These are phyloP conservation scores for Exophiala spinifera DNA, from an alignment of 2,329 filamentous ascomycete genomes.

Conservation along the genomic window DNA sequence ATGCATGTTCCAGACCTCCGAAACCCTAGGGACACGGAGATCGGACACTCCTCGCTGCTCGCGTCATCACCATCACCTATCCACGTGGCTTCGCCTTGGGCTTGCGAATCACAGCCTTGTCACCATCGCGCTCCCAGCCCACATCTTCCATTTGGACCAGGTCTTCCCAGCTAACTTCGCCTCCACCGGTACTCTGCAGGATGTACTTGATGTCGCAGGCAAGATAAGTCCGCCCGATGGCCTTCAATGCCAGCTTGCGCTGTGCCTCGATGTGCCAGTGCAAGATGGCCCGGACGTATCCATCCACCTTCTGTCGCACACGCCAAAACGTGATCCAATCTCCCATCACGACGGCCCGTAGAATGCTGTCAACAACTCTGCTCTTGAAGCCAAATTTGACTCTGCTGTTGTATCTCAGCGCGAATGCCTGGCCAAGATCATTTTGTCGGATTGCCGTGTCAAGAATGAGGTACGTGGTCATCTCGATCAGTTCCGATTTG, in stretches of 20 bases:
- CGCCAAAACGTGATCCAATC: conserved; percentile 79
- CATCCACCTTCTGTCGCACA: conserved; percentile 69
- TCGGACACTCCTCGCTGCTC: neutral
- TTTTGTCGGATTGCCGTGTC: conserved; percentile 83
- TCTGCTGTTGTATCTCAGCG: conserved; percentile 53
- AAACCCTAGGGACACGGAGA: neutral
- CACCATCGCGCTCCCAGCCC: conserved; percentile 76
- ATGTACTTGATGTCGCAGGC: conserved; percentile 69
- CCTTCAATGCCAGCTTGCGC: conserved; percentile 75
- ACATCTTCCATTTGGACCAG: conserved; percentile 68
- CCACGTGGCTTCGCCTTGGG: conserved; percentile 31
- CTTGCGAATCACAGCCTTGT: conserved; percentile 72
- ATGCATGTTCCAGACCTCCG: conserved; percentile 5
- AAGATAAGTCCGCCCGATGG: conserved; percentile 78
- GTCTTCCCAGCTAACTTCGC: conserved; percentile 62
- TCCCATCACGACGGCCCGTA: conserved; percentile 71
- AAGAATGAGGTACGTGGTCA: conserved; percentile 75
- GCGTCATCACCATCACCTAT: conserved; percentile 3
- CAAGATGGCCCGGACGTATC: conserved; percentile 74
- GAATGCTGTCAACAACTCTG: conserved; percentile 63
- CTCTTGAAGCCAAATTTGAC: conserved; percentile 60
- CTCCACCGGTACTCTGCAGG: conserved; percentile 52
- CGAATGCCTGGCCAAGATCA: conserved; percentile 70
- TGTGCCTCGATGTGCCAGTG: conserved; percentile 76
- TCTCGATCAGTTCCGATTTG: conserved; percentile 70